Base-by-base conservation (phyloP, 164 flowering plant genomes). In the Nymphaea thermarum region DNA sequence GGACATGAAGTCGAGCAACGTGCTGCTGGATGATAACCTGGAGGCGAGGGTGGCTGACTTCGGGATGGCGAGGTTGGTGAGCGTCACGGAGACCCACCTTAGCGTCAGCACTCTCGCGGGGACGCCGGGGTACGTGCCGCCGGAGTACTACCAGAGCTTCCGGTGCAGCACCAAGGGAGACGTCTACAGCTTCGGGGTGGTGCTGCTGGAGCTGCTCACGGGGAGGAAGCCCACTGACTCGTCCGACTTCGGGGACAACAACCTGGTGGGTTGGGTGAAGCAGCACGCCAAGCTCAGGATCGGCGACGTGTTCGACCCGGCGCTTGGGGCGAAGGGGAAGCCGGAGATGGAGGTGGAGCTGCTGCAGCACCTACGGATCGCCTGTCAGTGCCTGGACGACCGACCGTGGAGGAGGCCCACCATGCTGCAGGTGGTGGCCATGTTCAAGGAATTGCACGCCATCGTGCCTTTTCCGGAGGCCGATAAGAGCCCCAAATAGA, bases 1-100 rank as follows among this genome's bases (percentile, higher is more conserved):
- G 60, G 99, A 95, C 80, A 92, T 95, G 98, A 95, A 95, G 61
- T 90, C 98, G 6, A 95, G 98, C 80, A 95, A 95, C 71, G 97
- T 95, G 41, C 77, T 95, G 63, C 81, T 95, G 0, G 99, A 95
- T 63, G 98, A 87, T 51, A 83, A 85, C 60, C 69, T 87, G 70
- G 98, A 92, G 74, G 97, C 98, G 6, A 66, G 98, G 51, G 98
- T 95, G 11, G 89, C 99, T 1, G 99, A 95, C 81, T 95, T 95
- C 68, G 99, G 99, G 18, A 92, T 95, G 99, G 99, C 99, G 1
- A 81, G 98, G 77, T 72, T 84, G 2, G 84, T 92, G 98, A 92
- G 90, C 63, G 91, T 87, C 42, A 82, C 86, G 95, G 99, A 95
- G 73, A 92, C 99, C 0, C 99, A 95, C 73, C 74, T 95, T 74